Evolutionary conservation across 768 basidiomycete genomes (phyloP).

Genomic region (Chlorophyllum brunneum): DNA sequence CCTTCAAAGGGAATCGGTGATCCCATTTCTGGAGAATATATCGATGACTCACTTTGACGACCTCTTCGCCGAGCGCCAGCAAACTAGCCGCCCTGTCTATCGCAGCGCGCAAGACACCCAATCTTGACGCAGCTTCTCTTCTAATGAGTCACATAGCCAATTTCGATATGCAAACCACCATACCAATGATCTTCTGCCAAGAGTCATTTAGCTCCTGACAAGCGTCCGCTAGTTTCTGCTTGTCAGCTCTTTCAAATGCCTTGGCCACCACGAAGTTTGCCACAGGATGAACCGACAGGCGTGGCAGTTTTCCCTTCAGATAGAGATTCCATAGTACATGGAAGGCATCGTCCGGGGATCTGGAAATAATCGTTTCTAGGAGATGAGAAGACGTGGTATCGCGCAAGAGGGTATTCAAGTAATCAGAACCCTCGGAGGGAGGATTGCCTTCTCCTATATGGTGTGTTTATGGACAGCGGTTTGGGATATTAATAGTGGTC

Average conservation of each 20-base stretch:
- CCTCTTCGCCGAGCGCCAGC: slow-evolving; percentile 38
- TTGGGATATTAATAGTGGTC: too few species aligned
- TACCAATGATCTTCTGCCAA: slow-evolving; percentile 68
- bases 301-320: slow-evolving; percentile 67
- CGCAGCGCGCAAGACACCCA: slow-evolving; percentile 73
- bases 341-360: slow-evolving; percentile 61
- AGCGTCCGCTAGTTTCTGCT: slow-evolving; percentile 48
- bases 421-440: slow-evolving; percentile 59
- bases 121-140: slow-evolving; percentile 60
- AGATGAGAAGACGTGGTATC: slow-evolving; percentile 89
- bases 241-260: slow-evolving; percentile 61
- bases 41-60: slow-evolving; percentile 51
- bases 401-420: slow-evolving; percentile 74
- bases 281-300: slow-evolving; percentile 81
- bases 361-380: slow-evolving; percentile 73
- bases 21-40: not conserved
- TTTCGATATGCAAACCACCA: slow-evolving; percentile 25
- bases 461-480: too few species aligned
- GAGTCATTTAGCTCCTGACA: slow-evolving; percentile 55
- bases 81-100: slow-evolving; percentile 64
- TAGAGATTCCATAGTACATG: slow-evolving; percentile 71
- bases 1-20: slow-evolving; percentile 35
- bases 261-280: slow-evolving; percentile 92
- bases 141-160: slow-evolving; percentile 5
- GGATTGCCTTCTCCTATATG: slow-evolving; percentile 3